These are phyloP conservation scores for Aspergillus latus DNA, from an alignment of 2,329 filamentous ascomycete genomes.

Conservation along the genomic window DNA sequence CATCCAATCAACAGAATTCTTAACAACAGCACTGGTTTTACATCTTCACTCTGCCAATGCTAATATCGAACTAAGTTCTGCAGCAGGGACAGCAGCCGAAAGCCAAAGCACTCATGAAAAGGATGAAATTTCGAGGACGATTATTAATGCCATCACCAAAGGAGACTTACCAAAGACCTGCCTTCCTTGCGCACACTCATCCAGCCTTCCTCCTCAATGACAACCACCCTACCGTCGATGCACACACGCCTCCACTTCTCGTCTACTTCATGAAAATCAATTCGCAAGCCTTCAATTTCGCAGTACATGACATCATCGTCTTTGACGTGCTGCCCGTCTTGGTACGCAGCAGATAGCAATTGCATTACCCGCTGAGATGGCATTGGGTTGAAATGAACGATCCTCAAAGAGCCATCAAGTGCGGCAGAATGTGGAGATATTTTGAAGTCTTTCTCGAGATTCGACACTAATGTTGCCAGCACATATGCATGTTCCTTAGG, in stretches of 20 bases:
- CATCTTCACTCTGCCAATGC: too few species aligned
- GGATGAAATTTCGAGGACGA: too few species aligned
- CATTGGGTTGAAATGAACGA: slow-evolving; percentile 73
- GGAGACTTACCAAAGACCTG: slow-evolving; percentile 23
- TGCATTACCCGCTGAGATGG: slow-evolving; percentile 68
- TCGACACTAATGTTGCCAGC: slow-evolving; percentile 72
- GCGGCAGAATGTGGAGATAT: slow-evolving; percentile 74
- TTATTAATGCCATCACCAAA: background rate
- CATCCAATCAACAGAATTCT: too few species aligned
- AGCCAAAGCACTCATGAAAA: too few species aligned
- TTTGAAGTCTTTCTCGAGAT: slow-evolving; percentile 76
- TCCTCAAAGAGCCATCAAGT: slow-evolving; percentile 66
- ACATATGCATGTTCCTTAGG: slow-evolving; percentile 68
- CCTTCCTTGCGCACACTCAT: slow-evolving; percentile 57
- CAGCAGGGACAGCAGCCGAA: too few species aligned
- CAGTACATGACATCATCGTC: slow-evolving; percentile 67
- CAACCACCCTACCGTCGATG: slow-evolving; percentile 86
- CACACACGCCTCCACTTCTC: slow-evolving; percentile 78
- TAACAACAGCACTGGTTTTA: too few species aligned
- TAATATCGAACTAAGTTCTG: too few species aligned
- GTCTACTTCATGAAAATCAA: slow-evolving; percentile 63
- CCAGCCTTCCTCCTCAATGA: slow-evolving; percentile 68
- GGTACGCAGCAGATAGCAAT: slow-evolving; percentile 67
- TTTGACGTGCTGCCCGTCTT: slow-evolving; percentile 56
- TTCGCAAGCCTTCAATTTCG: slow-evolving; percentile 63